A percentile compares a stretch with the other conserved stretches of the same genome.
Conservation (phyloP, 2,329 filamentous ascomycete genomes). For the Fusarium heterosporum region DNA sequence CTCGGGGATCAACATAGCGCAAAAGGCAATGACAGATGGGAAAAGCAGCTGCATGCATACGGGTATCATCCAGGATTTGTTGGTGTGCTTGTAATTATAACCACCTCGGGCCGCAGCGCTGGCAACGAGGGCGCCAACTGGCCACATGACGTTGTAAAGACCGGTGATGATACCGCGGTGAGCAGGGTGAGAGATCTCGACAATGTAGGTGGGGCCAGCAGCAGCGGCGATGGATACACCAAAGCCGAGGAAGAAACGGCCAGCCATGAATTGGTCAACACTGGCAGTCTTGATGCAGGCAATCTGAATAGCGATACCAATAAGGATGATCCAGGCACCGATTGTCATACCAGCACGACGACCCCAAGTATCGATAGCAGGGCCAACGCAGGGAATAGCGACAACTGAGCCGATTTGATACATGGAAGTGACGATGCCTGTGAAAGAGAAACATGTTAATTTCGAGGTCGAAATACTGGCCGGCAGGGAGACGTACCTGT, state of each 20-base stretch:
- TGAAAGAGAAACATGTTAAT: not conserved
- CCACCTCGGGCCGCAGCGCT: slow-evolving; percentile 59
- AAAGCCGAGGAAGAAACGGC: slow-evolving; percentile 71
- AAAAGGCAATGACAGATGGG: slow-evolving; percentile 51
- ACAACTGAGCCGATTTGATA: slow-evolving; percentile 63
- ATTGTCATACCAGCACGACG: slow-evolving; percentile 61
- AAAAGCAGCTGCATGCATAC: slow-evolving; percentile 57
- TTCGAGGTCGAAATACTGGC: rapidly evolving
- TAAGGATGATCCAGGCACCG: slow-evolving; percentile 57
- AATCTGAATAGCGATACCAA: slow-evolving; percentile 60
- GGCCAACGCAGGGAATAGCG: slow-evolving; percentile 62
- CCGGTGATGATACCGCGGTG: slow-evolving; percentile 66
- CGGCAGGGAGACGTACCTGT: slow-evolving; percentile 22
- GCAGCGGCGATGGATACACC: slow-evolving; percentile 61
- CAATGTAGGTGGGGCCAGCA: slow-evolving; percentile 61
- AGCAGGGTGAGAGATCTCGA: slow-evolving; percentile 61
- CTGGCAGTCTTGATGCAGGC: slow-evolving; percentile 48
- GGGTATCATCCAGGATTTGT: slow-evolving; percentile 56
- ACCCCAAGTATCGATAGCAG: slow-evolving; percentile 61
- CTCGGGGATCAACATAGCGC: slow-evolving; percentile 50
- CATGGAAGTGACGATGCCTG: slow-evolving; percentile 52
- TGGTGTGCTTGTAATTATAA: slow-evolving; percentile 44
- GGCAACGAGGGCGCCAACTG: slow-evolving; percentile 61
- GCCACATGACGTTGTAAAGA: slow-evolving; percentile 62
- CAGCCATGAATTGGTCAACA: slow-evolving; percentile 61